Base-by-base conservation (phyloP, 2,329 filamentous ascomycete genomes). In the Phialemoniopsis sp. region DNA sequence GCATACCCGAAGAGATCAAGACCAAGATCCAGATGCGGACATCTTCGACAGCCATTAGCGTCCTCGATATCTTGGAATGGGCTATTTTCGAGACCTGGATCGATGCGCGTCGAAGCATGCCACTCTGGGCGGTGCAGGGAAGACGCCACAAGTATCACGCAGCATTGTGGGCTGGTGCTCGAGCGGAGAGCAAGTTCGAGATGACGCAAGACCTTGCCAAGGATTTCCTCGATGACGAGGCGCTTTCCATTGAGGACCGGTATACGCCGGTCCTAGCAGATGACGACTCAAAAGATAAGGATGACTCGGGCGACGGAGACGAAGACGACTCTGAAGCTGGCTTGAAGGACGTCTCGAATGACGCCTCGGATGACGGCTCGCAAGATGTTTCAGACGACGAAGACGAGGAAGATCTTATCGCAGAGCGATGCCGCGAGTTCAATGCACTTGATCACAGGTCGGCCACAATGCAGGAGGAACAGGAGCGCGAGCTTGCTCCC, bases 401-500 rank as follows among this genome's bases (percentile, higher is more conserved):
- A 50, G 8, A 16, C 32, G 14, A n/a, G n/a, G n/a, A n/a, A n/a
- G n/a, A n/a, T n/a, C n/a, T n/a, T n/a, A 66, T 69, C 36, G 32
- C 39, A 10, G 29, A 45, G 3, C 62, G 62, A 18, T 71, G 67
- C 41, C 36, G 44, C 1, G 53, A 67, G 10, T 67, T 70, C 38
- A 54, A 52, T 1, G 45, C 56, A 3, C 30, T 46, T 0, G 46
- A 57, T 3, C 49, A 67, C 18, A 46, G 54, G 1, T 50, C 62
- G 1, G 60, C 63, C 0, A 57, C 59, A 0, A 56, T 85, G 0
- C 60, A 76, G 3, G 80, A 87, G 48, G 84, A 88, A 41, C 80
- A 87, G 46, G 83, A 88, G 51, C 68, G 82, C 1, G 84, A 87
- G 45, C 61, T 88, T 0, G 67, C 77, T 0, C 79, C 78, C 0